Evolutionary conservation across 352 stramenopile genomes (phyloP).

Genomic region (Thalassiosira mediterranea): DNA sequence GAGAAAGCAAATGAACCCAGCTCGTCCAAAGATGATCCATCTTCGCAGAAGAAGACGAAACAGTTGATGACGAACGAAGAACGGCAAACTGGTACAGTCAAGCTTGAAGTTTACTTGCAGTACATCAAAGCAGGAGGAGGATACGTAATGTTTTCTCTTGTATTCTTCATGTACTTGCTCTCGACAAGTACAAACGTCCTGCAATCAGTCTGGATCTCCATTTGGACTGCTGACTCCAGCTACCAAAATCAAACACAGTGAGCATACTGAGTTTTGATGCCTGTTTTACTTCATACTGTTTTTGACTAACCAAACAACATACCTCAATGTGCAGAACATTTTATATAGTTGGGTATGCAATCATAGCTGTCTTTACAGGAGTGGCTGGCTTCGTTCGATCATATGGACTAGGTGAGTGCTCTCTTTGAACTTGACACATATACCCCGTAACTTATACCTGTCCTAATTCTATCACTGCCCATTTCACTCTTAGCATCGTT

Average conservation of each 20-base stretch:
- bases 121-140: conserved; percentile 79
- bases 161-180: conserved; percentile 84
- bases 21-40: conserved; percentile 17
- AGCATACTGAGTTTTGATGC: no score
- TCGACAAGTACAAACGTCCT: conserved; percentile 85
- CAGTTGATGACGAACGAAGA: conserved; percentile 71
- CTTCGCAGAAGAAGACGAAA: conserved; percentile 23
- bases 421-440: no score
- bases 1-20: conserved; percentile 11
- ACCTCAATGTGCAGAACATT: conserved; percentile 71
- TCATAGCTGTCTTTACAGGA: conserved; percentile 48
- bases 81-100: conserved; percentile 71
- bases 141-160: conserved; percentile 48
- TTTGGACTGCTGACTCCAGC: conserved; percentile 90
- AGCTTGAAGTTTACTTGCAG: conserved; percentile 71
- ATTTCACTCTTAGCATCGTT: no score
- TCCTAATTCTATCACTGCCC: no score
- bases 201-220: conserved; percentile 89
- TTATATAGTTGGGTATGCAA: conserved; percentile 45
- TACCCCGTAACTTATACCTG: no score
- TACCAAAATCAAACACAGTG: no score
- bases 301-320: no score
- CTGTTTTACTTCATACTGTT: no score
- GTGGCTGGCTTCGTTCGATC: conserved; percentile 63
- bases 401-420: no score